Base-by-base conservation (phyloP, 805 yeast species). In the Ogataea polymorpha region DNA sequence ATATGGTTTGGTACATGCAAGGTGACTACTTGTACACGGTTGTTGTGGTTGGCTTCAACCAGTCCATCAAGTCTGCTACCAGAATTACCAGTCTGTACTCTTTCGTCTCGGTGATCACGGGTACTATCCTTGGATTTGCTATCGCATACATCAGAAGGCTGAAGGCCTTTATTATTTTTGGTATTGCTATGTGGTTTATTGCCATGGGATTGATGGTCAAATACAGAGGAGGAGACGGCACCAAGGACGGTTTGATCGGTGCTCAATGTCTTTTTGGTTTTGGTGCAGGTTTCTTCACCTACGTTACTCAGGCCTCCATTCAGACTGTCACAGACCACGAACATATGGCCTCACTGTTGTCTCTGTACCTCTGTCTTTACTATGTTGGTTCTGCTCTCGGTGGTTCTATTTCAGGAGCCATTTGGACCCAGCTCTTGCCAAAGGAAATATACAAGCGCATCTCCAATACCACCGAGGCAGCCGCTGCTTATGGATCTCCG, bases 221-320 rank as follows among this genome's bases (percentile, higher is more conserved):
- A 43, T 83, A 56, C 65, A 70, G 89, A 57, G 79, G 80, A 31
- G 68, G 62, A 40, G 60, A 63, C 29, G 56, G 62, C 31, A 69
- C 79, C 17, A 63, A 67, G 35, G 51, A 68, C 32, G 89, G 88
- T 49, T 68, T 82, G 41, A 77, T 84, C 57, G 89, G 82, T 12
- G 75, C 82, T 5, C 68, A 77, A 49, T 74, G 81, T 55, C 55
- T 83, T 14, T 61, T 80, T 49, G 90, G 90, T 50, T 72, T 84
- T 43, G 89, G 87, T 52, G 86, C 86, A 32, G 86, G 86, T 13
- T 75, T 82, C 59, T 79, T 82, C 67, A 78, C 84, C 12, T 80
- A 79, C 53, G 71, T 83, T 4, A 69, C 79, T 9, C 84, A 79
- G 55, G 78, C 77, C 5, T 72, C 83, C 31, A 72, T 79, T 46